These are phyloP conservation scores for Kurtzmaniella cleridarum DNA, from an alignment of 805 yeast species.

Conservation along the genomic window DNA sequence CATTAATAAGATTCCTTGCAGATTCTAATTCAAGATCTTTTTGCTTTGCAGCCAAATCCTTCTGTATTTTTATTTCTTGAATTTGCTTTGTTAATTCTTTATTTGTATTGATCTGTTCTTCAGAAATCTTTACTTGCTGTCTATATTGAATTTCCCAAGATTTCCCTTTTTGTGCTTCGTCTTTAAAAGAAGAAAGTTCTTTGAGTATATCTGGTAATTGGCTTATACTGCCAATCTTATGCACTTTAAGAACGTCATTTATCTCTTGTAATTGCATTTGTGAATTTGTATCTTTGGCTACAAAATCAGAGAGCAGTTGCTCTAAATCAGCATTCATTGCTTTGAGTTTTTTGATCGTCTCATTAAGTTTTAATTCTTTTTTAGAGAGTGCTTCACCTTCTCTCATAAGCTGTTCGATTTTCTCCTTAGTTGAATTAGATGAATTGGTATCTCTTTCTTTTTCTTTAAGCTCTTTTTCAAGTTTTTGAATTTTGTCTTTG, in stretches of 20 bases:
- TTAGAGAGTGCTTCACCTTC: slow-evolving; percentile 74
- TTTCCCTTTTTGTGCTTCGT: slow-evolving; percentile 12
- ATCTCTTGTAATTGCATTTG: slow-evolving; percentile 34
- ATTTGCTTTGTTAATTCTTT: slow-evolving; percentile 16
- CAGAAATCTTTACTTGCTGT: slow-evolving; percentile 18
- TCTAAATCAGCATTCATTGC: slow-evolving; percentile 25
- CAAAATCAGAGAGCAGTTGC: slow-evolving; percentile 19
- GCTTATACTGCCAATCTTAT: slow-evolving; percentile 23
- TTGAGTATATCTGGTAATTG: slow-evolving; percentile 19
- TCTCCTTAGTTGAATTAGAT: slow-evolving; percentile 45
- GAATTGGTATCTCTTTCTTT: background rate
- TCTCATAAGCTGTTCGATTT: slow-evolving; percentile 58
- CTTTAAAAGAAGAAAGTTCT: slow-evolving; percentile 9
- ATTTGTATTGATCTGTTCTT: slow-evolving; percentile 17
- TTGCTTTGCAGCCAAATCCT: slow-evolving; percentile 25
- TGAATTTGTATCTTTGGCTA: slow-evolving; percentile 25
- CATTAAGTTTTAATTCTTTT: slow-evolving; percentile 65
- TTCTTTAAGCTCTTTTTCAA: background rate
- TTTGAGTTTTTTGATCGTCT: slow-evolving; percentile 59
- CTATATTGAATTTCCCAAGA: slow-evolving; percentile 22
- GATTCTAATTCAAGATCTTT: slow-evolving; percentile 27
- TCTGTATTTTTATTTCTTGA: slow-evolving; percentile 27
- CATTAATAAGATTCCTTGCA: slow-evolving; percentile 28
- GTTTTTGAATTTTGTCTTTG: slow-evolving; percentile 5
- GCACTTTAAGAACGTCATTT: slow-evolving; percentile 23